Base-by-base conservation (phyloP, 2,329 filamentous ascomycete species). In the Pestalotiopsis sp. region DNA sequence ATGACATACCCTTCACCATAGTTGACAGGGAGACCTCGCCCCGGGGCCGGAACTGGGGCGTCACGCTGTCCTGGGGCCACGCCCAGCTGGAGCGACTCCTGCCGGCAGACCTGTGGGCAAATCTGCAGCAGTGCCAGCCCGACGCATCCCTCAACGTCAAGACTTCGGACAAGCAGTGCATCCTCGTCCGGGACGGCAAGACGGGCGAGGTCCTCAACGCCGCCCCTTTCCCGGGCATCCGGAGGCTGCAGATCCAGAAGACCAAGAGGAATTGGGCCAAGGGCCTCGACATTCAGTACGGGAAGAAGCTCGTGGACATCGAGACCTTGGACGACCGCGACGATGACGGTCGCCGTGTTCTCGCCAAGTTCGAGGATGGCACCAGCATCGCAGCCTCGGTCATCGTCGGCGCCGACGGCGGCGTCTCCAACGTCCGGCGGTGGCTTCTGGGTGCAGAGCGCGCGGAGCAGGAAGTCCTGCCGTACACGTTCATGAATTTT, bases 401-500 rank as follows among this genome's bases (percentile, higher is more conserved):
- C 20, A 23, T 66, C 12, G 31, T 66, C 17, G 64, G 64, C 2
- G 27, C 64, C 20, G 64, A 58, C 20, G 70, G 70, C 13, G 68
- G 68, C 7, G 38, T 63, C 14, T 70, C 68, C 20, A 56, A 69
- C 23, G 70, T 71, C 13, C 66, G 70, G 31, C 57, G 63, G 4
- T 70, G 66, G 52, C 63, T 71, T 7, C 65, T 70, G 6, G 67
- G 66, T 41, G 70, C 70, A 38, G 60, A 67, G 49, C 45, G 38
- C 14, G 58, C 38, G 11, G 70, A 68, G 13, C 67, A 67, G 27
- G 62, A 65, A 2, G 68, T 71, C 5, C 60, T 70, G 23, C 70
- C 70, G 7, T 67, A 67, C 31, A 64, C 64, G 5, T 71, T 71
- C 52, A 67, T 70, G 66, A 70, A 70, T 56, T 71, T 71, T 31